Conservation (phyloP, 495 filamentous ascomycete genomes). For the Rhypophila decipiens region DNA sequence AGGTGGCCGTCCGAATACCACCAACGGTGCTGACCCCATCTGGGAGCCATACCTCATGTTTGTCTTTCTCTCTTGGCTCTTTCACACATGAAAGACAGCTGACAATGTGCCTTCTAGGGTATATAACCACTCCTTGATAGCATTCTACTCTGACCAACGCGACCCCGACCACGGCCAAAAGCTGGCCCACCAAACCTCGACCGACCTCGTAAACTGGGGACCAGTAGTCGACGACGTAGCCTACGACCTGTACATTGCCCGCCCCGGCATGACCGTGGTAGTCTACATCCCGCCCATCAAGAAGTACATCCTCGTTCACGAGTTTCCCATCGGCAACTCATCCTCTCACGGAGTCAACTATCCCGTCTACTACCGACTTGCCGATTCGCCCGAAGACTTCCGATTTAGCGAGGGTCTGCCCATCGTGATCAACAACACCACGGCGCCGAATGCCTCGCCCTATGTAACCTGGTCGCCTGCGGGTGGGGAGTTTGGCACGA, state of each 20-base stretch:
- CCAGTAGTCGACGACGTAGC: constrained; percentile 54
- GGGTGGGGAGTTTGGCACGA: constrained; percentile 51
- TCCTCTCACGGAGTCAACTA: constrained; percentile 21
- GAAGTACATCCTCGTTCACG: constrained; percentile 23
- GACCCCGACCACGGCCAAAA: constrained; percentile 62
- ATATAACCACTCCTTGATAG: constrained; percentile 50
- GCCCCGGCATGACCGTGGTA: constrained; percentile 63
- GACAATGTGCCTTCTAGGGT: too few species aligned
- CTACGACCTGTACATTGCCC: constrained; percentile 51
- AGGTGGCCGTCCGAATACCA: constrained; percentile 55
- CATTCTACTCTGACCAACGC: constrained; percentile 66
- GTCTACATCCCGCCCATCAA: constrained; percentile 21
- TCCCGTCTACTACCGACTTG: constrained; percentile 50
- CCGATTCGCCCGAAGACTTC: constrained; percentile 49
- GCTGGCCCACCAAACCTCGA: constrained; percentile 53
- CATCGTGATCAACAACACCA: constrained; percentile 42
- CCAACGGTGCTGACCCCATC: constrained; percentile 58
- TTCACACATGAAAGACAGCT: too few species aligned
- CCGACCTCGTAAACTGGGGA: constrained; percentile 53
- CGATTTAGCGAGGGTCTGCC: constrained; percentile 31
- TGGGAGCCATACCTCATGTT: constrained; percentile 65
- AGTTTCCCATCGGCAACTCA: constrained; percentile 22
- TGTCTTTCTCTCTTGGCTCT: too few species aligned
- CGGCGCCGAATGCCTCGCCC: constrained; percentile 46
- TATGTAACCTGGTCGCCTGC: constrained; percentile 50